A percentile compares a stretch with the other conserved stretches of the same genome.
Conservation (phyloP, 1,139 yeast genomes). For the Yamadazyma buinensis region DNA sequence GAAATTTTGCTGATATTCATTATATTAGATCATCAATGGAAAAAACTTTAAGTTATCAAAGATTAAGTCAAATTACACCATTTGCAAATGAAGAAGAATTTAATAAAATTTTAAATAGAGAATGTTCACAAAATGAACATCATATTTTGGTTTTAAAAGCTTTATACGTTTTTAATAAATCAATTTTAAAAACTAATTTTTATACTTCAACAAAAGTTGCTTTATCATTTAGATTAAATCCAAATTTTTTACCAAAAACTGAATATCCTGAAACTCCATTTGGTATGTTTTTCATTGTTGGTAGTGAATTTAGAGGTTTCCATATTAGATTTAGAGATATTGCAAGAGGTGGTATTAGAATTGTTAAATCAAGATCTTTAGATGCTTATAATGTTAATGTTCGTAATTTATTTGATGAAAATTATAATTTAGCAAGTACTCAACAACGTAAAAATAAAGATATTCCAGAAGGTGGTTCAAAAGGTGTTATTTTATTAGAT, state of each 20-base stretch:
- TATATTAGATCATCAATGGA: constrained; percentile 72
- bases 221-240: constrained; percentile 84
- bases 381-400: constrained; percentile 87
- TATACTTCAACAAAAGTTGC: constrained; percentile 95
- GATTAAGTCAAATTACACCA: constrained; percentile 73
- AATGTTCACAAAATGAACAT: constrained; percentile 76
- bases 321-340: constrained; percentile 96
- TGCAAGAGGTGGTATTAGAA: constrained; percentile 97
- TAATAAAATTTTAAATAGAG: constrained; percentile 60
- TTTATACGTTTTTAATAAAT: constrained; percentile 76
- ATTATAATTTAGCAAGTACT: constrained; percentile 91
- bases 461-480: constrained; percentile 98
- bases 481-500: constrained; percentile 90
- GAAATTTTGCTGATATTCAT: constrained; percentile 89
- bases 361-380: constrained; percentile 80
- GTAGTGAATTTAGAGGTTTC: constrained; percentile 96
- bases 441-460: constrained; percentile 97
- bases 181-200: constrained; percentile 89
- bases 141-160: constrained; percentile 81
- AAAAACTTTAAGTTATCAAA: constrained; percentile 85
- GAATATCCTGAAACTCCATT: constrained; percentile 92
- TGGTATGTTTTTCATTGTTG: constrained; percentile 95
- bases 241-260: constrained; percentile 73
- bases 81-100: constrained; percentile 76
- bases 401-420: constrained; percentile 90